phyloP scores from a whole-genome alignment of 441 rosid species.

The Gossypium armourianum region DNA sequence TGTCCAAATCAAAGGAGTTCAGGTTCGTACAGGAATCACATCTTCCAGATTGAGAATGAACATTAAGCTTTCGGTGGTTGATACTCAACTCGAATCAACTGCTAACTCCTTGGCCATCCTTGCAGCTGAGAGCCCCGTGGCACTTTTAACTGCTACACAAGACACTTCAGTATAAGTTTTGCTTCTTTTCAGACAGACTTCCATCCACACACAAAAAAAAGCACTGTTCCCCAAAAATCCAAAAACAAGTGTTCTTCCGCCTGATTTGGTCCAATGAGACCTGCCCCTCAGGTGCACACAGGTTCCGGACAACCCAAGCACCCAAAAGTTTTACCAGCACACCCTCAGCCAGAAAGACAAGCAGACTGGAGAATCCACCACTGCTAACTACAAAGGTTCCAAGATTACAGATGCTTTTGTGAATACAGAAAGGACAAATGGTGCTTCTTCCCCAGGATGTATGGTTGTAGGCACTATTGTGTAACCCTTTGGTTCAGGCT shows the following conservation, averaged over 20 bases:
- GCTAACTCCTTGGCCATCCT: constrained; percentile 17
- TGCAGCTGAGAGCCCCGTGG: constrained; percentile 23
- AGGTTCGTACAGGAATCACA: neutral
- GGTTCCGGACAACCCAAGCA: constrained; percentile 34
- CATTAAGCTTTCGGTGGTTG: constrained; percentile 13
- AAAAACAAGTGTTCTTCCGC: constrained; percentile 9
- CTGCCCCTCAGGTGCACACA: constrained; percentile 17
- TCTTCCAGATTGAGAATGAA: constrained; percentile 1
- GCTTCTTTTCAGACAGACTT: neutral
- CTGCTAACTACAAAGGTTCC: constrained; percentile 53
- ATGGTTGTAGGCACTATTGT: constrained; percentile 97
- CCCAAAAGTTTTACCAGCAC: constrained; percentile 23
- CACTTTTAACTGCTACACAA: constrained; percentile 10
- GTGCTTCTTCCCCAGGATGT: constrained; percentile 99
- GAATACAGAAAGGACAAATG: constrained; percentile 93
- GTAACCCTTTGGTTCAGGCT: constrained; percentile 98
- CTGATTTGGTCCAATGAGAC: constrained; percentile 20
- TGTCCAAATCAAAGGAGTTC: neutral
- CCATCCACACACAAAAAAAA: neutral
- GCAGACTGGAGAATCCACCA: constrained; percentile 21
- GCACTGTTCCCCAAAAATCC: constrained; percentile 11
- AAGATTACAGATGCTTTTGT: constrained; percentile 78
- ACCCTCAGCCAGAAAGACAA: constrained; percentile 24
- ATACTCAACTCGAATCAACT: neutral
- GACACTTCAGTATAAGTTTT: constrained; percentile 10